Evolutionary conservation across 2,329 filamentous ascomycete genomes (phyloP), one percentile per base, ranked within the genome.

Genomic region (Drechslerella coelobrocha): DNA sequence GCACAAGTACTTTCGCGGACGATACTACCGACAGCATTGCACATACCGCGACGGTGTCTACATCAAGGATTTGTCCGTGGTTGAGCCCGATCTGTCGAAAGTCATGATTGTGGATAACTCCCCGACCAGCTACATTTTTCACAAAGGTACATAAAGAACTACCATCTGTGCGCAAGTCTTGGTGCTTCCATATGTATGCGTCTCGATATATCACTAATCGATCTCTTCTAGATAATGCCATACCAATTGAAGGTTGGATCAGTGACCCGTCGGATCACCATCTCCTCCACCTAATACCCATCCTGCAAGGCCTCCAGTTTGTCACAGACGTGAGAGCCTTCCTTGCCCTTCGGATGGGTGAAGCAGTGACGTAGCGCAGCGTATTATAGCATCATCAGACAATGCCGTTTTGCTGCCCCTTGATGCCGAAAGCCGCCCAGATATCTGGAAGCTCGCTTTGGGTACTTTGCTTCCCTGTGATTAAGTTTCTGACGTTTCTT

Each of bases 31-130:
- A 61, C 94, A 99, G 79, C 93, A 99, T 80, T 99, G 94, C 82
- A 97, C 94, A 21, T 92, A 91, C 78, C 86, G 94, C 59, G 94
- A 97, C 76, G 93, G 93, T 53, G 92, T 93, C 29, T 99, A 97
- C 78, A 97, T 99, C 83, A 99, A 99, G 80, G 94, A 99, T 80
- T 83, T 99, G 62, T 94, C 91, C 78, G 91, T 91, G 61, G 92
- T 99, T 43, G 94, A 99, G 83, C 92, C 94, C 17, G 94, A 99
- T 79, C 82, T 99, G 77, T 97, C 92, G 81, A 95, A 92, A 80
- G 94, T 99, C 71, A 96, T 97, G 89, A 99, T 99, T 78, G 83
- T 99, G 79, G 94, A 99, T 81, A 99, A 99, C 78, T 97, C 92
- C 79, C 94, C 94, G 61, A 86, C 97, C 82, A 97, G 92, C 81